Conservation (phyloP, 1,139 yeast genomes). For the Scheffersomyces illinoinensis region DNA sequence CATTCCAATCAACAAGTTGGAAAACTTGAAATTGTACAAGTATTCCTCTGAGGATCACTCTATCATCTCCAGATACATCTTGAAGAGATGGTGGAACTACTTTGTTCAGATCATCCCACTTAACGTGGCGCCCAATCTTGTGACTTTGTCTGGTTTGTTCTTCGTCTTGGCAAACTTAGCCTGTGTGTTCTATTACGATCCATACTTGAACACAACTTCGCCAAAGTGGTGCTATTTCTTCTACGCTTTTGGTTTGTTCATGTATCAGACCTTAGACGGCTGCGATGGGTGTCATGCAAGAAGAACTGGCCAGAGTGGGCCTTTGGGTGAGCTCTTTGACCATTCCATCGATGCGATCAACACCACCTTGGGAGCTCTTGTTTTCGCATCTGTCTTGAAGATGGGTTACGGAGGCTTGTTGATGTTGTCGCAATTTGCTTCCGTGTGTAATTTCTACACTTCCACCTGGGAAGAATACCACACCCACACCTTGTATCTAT, state of each 20-base stretch:
- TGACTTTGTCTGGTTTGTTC: slow-evolving; percentile 74
- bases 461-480: slow-evolving; percentile 97
- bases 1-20: slow-evolving; percentile 60
- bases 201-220: slow-evolving; percentile 54
- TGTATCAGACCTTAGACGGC: slow-evolving; percentile 95
- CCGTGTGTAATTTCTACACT: slow-evolving; percentile 78
- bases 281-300: slow-evolving; percentile 95
- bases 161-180: slow-evolving; percentile 67
- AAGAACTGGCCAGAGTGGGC: slow-evolving; percentile 92
- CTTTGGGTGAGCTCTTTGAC: slow-evolving; percentile 91
- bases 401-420: slow-evolving; percentile 70
- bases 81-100: slow-evolving; percentile 77
- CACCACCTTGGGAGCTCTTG: slow-evolving; percentile 74
- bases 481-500: slow-evolving; percentile 78
- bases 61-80: slow-evolving; percentile 65
- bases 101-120: slow-evolving; percentile 76
- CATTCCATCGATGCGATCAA: slow-evolving; percentile 92
- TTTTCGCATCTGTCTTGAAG: slow-evolving; percentile 72
- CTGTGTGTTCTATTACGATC: slow-evolving; percentile 73
- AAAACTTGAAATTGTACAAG: slow-evolving; percentile 67
- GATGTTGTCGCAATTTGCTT: slow-evolving; percentile 69
- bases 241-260: slow-evolving; percentile 80
- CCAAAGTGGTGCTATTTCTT: slow-evolving; percentile 86
- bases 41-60: slow-evolving; percentile 82
- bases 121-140: slow-evolving; percentile 87